Evolutionary conservation across 257 asterid genomes (phyloP).

Genomic region (Solanum appendiculatum): DNA sequence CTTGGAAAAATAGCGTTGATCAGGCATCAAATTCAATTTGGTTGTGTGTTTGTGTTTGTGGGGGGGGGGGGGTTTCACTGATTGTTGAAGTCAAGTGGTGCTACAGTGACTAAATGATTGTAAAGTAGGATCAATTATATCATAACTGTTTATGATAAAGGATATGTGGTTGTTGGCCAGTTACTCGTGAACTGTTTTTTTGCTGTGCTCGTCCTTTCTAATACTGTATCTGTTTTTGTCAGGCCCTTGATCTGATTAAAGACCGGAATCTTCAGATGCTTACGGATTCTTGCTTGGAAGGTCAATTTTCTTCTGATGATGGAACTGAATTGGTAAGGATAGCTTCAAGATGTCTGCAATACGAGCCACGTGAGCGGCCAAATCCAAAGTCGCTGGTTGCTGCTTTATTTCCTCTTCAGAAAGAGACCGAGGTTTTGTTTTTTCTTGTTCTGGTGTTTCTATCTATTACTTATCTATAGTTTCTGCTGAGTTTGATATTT

Average conservation of each 20-base stretch:
- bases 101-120: not conserved
- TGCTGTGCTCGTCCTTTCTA: not conserved
- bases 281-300: slow-evolving; percentile 70
- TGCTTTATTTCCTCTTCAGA: slow-evolving; percentile 67
- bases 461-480: not conserved
- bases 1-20: not conserved
- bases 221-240: slow-evolving; percentile 3
- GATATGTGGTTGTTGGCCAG: not conserved
- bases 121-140: not conserved
- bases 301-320: slow-evolving; percentile 75
- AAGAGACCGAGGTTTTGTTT: slow-evolving; percentile 67
- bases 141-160: not conserved
- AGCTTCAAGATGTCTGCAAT: slow-evolving; percentile 93
- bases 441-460: not conserved
- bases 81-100: not conserved
- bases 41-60: not conserved
- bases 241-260: slow-evolving; percentile 45
- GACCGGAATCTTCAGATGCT: slow-evolving; percentile 43
- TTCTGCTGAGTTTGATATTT: not conserved
- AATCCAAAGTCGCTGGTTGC: slow-evolving; percentile 60
- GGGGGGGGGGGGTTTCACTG: too few species aligned
- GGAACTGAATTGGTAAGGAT: slow-evolving; percentile 80
- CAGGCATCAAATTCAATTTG: not conserved
- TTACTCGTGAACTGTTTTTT: not conserved
- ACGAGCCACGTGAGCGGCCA: slow-evolving; percentile 91